Evolutionary conservation across 495 filamentous ascomycete species (phyloP), one percentile per base, ranked within the genome.

Genomic region (Talaromyces proteolyticus): DNA sequence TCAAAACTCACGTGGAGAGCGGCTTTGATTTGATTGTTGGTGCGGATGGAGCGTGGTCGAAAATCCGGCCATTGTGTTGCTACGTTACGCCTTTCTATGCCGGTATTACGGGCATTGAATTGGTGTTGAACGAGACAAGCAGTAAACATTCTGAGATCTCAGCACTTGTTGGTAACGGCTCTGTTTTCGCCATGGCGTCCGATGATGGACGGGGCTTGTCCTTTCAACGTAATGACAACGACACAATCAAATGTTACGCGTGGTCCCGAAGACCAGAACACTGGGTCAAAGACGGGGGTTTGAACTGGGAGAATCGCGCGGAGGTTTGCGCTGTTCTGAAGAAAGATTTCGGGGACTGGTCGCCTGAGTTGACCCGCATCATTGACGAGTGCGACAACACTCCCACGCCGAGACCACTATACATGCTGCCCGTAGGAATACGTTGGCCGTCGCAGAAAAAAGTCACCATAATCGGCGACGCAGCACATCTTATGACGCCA

Each of bases 11-110:
- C 25, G 37, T 18, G 20, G 56, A 61, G 36, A 34, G 22, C 19
- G 53, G 53, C 3, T 63, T 56, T 14, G 77, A 84, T 54, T 62
- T 85, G 1, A 67, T 86, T 0, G 67, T 85, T 24, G 82, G 83
- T 10, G 81, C 81, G 3, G 82, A 86, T 50, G 82, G 82, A 6
- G 78, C 80, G 11, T 84, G 81, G 77, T 76, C 72, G 8, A 70
- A 69, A 41, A 69, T 80, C 4, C 70, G 82, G 22, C 58, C 54
- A 0, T 34, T 75, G 1, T 56, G 84, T 20, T 76, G 73, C 2
- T 56, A 69, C 26, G 62, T 65, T 38, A 57, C 61, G 52, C 82
- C 80, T 1, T 51, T 61, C 11, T 84, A 80, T 54, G 67, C 70
- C 0, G 77, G 79, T 5, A 53, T 74, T 34, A 63, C 62, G 2